phyloP scores from a whole-genome alignment of 164 flowering plant species.

The Euptelea pleiosperma region DNA sequence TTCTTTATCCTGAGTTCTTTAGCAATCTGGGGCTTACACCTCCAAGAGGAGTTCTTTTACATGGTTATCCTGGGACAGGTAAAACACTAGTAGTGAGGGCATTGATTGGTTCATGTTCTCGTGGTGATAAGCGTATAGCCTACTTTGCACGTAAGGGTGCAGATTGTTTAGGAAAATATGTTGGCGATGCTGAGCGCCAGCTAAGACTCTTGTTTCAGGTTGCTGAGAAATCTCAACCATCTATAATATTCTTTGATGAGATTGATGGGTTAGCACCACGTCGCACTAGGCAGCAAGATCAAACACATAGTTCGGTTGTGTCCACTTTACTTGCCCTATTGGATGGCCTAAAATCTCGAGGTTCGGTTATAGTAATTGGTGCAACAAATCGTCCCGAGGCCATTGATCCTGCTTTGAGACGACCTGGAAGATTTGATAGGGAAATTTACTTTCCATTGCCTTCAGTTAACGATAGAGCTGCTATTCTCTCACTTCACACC shows the following conservation, averaged over 20 bases:
- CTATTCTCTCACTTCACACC: slow-evolving; percentile 88
- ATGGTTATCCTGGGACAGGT: slow-evolving; percentile 98
- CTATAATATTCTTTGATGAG: slow-evolving; percentile 97
- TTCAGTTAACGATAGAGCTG: slow-evolving; percentile 79
- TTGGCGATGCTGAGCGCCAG: slow-evolving; percentile 99
- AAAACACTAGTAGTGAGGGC: slow-evolving; percentile 93
- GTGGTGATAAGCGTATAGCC: slow-evolving; percentile 87
- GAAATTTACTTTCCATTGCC: slow-evolving; percentile 96
- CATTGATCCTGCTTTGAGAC: slow-evolving; percentile 92
- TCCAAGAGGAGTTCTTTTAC: slow-evolving; percentile 97
- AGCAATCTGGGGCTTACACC: slow-evolving; percentile 74
- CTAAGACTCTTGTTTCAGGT: slow-evolving; percentile 90
- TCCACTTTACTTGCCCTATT: slow-evolving; percentile 90
- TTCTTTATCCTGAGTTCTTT: slow-evolving; percentile 87
- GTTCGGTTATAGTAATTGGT: slow-evolving; percentile 96
- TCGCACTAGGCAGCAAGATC: slow-evolving; percentile 89
- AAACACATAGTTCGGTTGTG: slow-evolving; percentile 98
- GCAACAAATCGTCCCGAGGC: slow-evolving; percentile 99
- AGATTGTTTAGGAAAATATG: slow-evolving; percentile 97
- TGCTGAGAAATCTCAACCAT: slow-evolving; percentile 97
- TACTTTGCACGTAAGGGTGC: slow-evolving; percentile 99
- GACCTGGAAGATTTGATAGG: slow-evolving; percentile 98
- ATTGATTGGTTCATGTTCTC: slow-evolving; percentile 91
- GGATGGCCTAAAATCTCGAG: slow-evolving; percentile 96
- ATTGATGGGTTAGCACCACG: slow-evolving; percentile 95